Evolutionary conservation across 78 protist genomes (phyloP).

Genomic region (Pelomyxa schiedti): DNA sequence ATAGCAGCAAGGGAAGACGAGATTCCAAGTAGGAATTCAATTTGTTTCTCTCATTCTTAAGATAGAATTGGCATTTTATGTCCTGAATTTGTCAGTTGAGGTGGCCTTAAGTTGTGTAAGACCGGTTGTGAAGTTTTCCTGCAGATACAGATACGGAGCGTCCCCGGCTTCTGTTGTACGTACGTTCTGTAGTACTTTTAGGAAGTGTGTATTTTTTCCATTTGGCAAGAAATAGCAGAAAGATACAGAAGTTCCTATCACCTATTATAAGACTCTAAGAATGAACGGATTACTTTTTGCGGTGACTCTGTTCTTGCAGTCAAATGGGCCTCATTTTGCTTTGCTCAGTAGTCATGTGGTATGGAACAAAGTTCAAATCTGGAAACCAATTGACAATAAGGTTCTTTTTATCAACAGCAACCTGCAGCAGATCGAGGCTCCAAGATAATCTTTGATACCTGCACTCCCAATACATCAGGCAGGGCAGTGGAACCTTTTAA

Average conservation of each 20-base stretch:
- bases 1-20: neutral
- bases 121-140: neutral
- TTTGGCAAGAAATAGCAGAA: neutral
- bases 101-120: neutral
- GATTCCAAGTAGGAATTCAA: slow-evolving; percentile 27
- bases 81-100: too few species aligned
- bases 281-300: neutral
- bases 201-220: slow-evolving; percentile 2
- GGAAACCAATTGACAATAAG: too few species aligned
- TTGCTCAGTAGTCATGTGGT: too few species aligned
- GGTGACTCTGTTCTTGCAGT: too few species aligned
- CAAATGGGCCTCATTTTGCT: too few species aligned
- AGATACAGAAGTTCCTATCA: neutral
- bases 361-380: too few species aligned
- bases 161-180: slow-evolving; percentile 3
- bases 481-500: too few species aligned
- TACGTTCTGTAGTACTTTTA: slow-evolving; percentile 18
- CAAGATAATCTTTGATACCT: too few species aligned
- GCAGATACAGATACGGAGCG: slow-evolving; percentile 1
- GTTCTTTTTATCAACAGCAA: too few species aligned
- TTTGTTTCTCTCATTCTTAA: slow-evolving; percentile 30
- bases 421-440: too few species aligned
- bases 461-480: too few species aligned
- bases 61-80: slow-evolving; percentile 23
- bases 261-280: neutral